Evolutionary conservation across 1,139 yeast species (phyloP), one percentile per base, ranked within the genome.

Genomic region (Yamadazyma sp.): DNA sequence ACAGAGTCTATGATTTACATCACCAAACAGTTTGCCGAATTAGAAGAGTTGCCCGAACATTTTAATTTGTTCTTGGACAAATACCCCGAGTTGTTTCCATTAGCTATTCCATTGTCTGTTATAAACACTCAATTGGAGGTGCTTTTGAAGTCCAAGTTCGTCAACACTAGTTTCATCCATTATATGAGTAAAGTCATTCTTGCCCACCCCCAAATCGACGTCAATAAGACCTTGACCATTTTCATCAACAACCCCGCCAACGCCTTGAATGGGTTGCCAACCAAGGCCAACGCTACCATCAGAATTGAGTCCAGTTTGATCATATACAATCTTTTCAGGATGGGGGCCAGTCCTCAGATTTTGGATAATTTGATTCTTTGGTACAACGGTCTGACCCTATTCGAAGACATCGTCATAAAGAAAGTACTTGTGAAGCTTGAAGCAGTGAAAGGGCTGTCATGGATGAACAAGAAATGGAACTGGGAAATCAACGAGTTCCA

Each of bases 91-190:
- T 36, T 42, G 12, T 44, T 47, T 31, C 48, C 63, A 2, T 44
- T 80, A 8, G 70, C 82, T 75, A 57, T 64, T 7, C 44, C 70
- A 12, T 69, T 79, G 10, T 54, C 69, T 5, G 64, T 81, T 31
- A 46, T 86, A 11, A 83, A 85, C 47, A 67, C 95, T 0, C 85
- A 85, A 48, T 59, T 87, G 26, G 94, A 87, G 56, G 87, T 78
- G 12, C 58, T 83, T 4, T 64, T 84, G 17, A 62, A 64, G 4
- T 71, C 69, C 25, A 48, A 57, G 34, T 85, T 87, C 83, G 54
- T 77, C 3, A 39, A 45, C 14, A 47, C 61, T n/a, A 53, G 62
- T 14, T 53, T 51, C 1, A 34, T 39, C 12, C 57, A 57, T 12
- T 76, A 81, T 49, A 62, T 67, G 4, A 59, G 64, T 27, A 40